Base-by-base conservation (phyloP, 768 basidiomycete genomes). In the Termitomyces sp. region DNA sequence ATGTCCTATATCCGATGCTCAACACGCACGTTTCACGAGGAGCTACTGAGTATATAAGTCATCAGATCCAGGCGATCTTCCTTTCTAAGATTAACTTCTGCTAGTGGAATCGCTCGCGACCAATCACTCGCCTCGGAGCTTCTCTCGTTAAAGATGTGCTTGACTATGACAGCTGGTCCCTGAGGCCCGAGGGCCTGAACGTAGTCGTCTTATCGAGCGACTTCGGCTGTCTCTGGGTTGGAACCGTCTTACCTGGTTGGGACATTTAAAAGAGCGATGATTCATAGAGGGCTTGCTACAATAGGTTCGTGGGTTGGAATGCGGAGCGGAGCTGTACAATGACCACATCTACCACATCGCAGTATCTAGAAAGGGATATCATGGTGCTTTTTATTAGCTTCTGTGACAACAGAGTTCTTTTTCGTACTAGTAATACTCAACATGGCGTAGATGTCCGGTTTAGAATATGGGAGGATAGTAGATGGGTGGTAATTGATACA, bases 401-500 rank as follows among this genome's bases (percentile, higher is more conserved):
- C 26, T 54, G 52, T 24, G 53, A 34, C 22, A 5, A 9, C 20
- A 46, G 24, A 45, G 22, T 18, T 33, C 24, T 26, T 44, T 47
- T 47, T 31, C 16, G 50, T 57, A 46, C 42, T 45, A 46, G 49
- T 20, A 44, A 7, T 57, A 47, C 33, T 52, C 12, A 34, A 20
- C 7, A 47, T 31, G 31, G 22, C 22, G 33, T 51, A 42, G 4
- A 45, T 57, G 51, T 52, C 45, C 50, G 9, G 24, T 46, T 51
- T 39, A 47, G 44, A 47, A 52, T 45, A 57, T 26, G 46, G 36
- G 45, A 29, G 56, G 56, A 41, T 57, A 28, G 20, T 15, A 24
- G 31, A 18, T 51, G 55, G 10, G 7, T 50, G 26, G 24, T 55
- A 56, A 28, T 56, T 31, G 55, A 56, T 56, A 60, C 55, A 56